Evolutionary conservation across 495 filamentous ascomycete species (phyloP), one percentile per base, ranked within the genome.

Genomic region (Talaromyces adpressus): DNA sequence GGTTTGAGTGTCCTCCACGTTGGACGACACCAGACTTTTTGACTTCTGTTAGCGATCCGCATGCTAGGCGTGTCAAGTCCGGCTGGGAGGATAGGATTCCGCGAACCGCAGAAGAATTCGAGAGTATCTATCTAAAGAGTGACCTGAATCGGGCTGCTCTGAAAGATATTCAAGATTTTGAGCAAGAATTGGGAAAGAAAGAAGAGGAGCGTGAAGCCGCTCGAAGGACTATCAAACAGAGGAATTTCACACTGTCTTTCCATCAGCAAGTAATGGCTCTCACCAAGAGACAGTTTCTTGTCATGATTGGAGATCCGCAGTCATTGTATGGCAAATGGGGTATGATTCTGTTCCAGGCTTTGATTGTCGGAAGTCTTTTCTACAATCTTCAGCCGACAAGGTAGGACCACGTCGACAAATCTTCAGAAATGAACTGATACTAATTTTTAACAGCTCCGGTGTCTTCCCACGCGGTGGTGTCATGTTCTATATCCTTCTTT

Each of bases 331-430:
- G 73, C 4, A 80, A 80, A 67, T 85, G 83, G 80, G 78, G 79
- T 22, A 84, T 84, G 51, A 84, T 89, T 47, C 64, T 90, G 30
- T 88, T 91, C 72, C 87, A 90, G 66, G 85, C 87, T 25, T 74
- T 94, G 6, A 89, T 96, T 60, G 82, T 92, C 20, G 90, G 91
- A 41, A 88, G 84, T 63, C 69, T 92, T 11, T 95, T 93, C 69
- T 93, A 84, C 72, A 77, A 92, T 51, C 81, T 87, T 1, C 88
- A 88, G 0, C 61, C 78, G 9, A 89, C 86, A 12, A 79, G 77
- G 73, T 67, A 72, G 29, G 72, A 11, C 63, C 2, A 30, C 3
- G 4, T 7, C 36, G 16, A 4, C 25, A 29, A 12, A 9, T 45
- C 5, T 11, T 20, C 7, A 16, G 56, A 57, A 20, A n/a, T 27